Evolutionary conservation across 495 filamentous ascomycete genomes (phyloP), one percentile per base, ranked within the genome.

Genomic region (Podospora tetraspora): DNA sequence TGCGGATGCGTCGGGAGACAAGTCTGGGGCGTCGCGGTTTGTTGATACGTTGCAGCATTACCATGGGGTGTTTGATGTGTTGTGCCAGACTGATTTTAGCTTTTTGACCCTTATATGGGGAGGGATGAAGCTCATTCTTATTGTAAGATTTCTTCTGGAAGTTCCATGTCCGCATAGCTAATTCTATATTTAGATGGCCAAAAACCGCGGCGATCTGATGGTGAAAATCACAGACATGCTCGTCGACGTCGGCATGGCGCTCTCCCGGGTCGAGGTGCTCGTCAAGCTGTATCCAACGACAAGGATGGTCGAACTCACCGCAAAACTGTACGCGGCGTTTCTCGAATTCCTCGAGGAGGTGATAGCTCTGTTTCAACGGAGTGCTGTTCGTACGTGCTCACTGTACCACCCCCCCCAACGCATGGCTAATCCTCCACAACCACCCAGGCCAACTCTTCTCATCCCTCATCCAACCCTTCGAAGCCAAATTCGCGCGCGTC

Each of bases 31-130:
- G 23, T 64, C 69, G 9, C 21, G 27, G 12, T 67, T 70, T 9
- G 52, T 70, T 25, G 66, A 70, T 43, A 57, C 62, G 57, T n/a
- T 70, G 24, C 69, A 67, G 32, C 65, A 70, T 16, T 70, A 70
- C 27, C 62, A 59, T 22, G 69, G 69, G 27, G 69, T 68, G 3
- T 71, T 71, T 58, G 66, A 68, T 10, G 69, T 68, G 9, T 52
- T 71, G 27, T 66, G 61, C 2, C 69, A 71, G 59, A 63, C 66
- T 21, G 68, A 72, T 27, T 68, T 69, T 65, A 52, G 30, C 27
- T 69, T 63, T 59, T 57, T 72, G 57, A 64, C 70, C 11, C 37
- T 72, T 6, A 60, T 72, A 37, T 72, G 70, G 70, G 70, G 70
- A 1, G 43, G 66, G 13, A 68, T 71, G 66, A 71, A 64, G 65